These are phyloP conservation scores for Leishmania tropica DNA, from an alignment of 208 protist species.

Conservation along the genomic window DNA sequence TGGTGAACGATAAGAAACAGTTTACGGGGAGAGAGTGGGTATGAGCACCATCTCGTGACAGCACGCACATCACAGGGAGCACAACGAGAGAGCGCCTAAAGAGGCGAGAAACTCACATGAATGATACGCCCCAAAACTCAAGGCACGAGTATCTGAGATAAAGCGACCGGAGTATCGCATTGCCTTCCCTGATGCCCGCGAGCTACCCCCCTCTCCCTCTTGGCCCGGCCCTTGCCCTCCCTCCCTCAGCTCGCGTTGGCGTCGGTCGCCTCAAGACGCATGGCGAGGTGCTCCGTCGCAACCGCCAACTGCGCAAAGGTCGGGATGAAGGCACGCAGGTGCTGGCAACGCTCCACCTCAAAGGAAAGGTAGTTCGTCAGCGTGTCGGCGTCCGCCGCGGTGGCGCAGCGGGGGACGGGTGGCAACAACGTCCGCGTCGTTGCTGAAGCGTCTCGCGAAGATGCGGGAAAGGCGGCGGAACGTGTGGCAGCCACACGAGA, in stretches of 20 bases:
- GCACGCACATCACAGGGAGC: not conserved
- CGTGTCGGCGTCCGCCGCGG: constrained; percentile 51
- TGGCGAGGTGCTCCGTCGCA: constrained; percentile 64
- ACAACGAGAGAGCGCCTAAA: not conserved
- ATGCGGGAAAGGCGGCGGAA: not conserved
- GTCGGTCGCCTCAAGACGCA: constrained; percentile 33
- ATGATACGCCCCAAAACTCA: not conserved
- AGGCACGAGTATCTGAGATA: not conserved
- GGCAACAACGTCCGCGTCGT: constrained; percentile 4
- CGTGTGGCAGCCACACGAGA: not conserved
- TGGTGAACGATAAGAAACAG: not conserved
- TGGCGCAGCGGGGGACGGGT: constrained; percentile 40
- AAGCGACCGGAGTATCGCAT: not conserved
- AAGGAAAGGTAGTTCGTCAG: constrained; percentile 58
- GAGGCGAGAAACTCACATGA: not conserved
- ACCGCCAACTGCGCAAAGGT: constrained; percentile 81
- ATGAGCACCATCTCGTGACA: not conserved
- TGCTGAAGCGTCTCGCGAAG: not conserved
- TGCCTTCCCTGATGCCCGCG: not conserved
- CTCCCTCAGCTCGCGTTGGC: not conserved
- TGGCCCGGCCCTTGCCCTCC: not conserved
- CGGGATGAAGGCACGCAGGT: constrained; percentile 71
- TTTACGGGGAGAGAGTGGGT: not conserved
- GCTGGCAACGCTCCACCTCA: constrained; percentile 59
- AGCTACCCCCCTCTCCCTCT: not conserved